phyloP scores from a whole-genome alignment of 1,284 basidiomycete species.

The Cutaneotrichosporon cavernicola region DNA sequence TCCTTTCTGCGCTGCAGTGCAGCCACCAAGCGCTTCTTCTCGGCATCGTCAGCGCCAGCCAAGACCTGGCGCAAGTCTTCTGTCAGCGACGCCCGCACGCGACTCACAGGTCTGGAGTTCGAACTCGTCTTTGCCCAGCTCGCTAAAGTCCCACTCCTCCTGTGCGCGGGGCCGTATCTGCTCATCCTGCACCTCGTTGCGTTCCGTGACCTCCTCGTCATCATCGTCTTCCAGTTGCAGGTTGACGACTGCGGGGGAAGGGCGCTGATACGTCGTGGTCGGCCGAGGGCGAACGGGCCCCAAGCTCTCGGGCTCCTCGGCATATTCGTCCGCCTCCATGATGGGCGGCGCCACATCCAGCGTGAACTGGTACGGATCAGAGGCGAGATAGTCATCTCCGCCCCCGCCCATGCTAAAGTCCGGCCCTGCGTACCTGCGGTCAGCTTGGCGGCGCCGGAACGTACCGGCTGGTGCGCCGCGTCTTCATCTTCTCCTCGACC shows the following conservation, averaged over 20 bases:
- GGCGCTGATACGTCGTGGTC: constrained; percentile 1
- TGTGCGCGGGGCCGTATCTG: constrained; percentile 41
- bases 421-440: constrained; percentile 48
- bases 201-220: constrained; percentile 22
- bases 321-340: constrained; percentile 27
- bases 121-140: constrained; percentile 71
- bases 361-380: constrained; percentile 40
- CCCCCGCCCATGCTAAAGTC: constrained; percentile 11
- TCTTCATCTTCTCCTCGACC: constrained; percentile 89
- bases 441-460: constrained; percentile 55
- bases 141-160: constrained; percentile 59
- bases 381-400: constrained; percentile 28
- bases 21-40: constrained; percentile 49
- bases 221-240: constrained; percentile 10
- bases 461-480: constrained; percentile 75
- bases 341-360: constrained; percentile 27
- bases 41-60: constrained; percentile 51
- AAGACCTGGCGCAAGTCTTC: constrained; percentile 33
- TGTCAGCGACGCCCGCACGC: neutral
- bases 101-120: constrained; percentile 75
- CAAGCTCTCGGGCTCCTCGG: constrained; percentile 8
- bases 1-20: constrained; percentile 47
- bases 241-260: neutral
- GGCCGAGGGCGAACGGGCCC: neutral
- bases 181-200: constrained; percentile 32